Evolutionary conservation across 2,329 filamentous ascomycete genomes (phyloP).

Genomic region (Fusarium bactridioides): DNA sequence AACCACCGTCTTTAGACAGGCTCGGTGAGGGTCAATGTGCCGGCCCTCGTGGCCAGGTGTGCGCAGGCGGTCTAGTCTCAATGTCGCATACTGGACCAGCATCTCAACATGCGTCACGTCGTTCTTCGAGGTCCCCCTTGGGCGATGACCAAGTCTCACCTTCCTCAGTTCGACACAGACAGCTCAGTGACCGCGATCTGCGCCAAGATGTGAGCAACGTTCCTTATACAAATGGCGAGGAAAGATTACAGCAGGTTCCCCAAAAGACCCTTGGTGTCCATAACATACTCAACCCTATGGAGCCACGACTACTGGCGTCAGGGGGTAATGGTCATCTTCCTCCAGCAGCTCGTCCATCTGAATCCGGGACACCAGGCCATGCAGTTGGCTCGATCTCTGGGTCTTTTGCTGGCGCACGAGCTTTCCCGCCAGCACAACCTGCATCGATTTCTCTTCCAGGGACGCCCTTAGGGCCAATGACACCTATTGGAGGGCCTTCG

Average conservation of each 20-base stretch:
- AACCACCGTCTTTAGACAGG: constrained; percentile 30
- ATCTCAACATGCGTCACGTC: constrained; percentile 63
- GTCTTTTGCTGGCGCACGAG: constrained; percentile 34
- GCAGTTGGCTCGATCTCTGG: constrained; percentile 30
- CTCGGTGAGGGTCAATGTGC: constrained; percentile 62
- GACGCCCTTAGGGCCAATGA: constrained; percentile 43
- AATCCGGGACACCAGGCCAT: constrained; percentile 29
- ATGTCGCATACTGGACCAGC: constrained; percentile 70
- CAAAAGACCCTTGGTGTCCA: constrained; percentile 47
- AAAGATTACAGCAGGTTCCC: constrained; percentile 37
- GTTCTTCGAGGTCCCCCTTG: constrained; percentile 55
- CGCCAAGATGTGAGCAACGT: constrained; percentile 34
- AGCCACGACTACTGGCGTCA: constrained; percentile 35
- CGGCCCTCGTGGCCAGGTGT: constrained; percentile 58
- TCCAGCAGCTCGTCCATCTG: constrained; percentile 25
- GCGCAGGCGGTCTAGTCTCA: constrained; percentile 66
- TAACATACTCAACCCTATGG: constrained; percentile 51
- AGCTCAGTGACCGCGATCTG: constrained; percentile 34
- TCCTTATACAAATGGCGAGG: constrained; percentile 34
- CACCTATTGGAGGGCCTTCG: constrained; percentile 40
- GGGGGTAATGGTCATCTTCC: constrained; percentile 22
- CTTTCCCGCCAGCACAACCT: constrained; percentile 41
- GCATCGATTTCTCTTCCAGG: constrained; percentile 46
- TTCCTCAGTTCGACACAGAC: constrained; percentile 34
- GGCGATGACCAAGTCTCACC: constrained; percentile 44